Evolutionary conservation across 345 rosid species (phyloP).

Genomic region (Gossypium raimondii): DNA sequence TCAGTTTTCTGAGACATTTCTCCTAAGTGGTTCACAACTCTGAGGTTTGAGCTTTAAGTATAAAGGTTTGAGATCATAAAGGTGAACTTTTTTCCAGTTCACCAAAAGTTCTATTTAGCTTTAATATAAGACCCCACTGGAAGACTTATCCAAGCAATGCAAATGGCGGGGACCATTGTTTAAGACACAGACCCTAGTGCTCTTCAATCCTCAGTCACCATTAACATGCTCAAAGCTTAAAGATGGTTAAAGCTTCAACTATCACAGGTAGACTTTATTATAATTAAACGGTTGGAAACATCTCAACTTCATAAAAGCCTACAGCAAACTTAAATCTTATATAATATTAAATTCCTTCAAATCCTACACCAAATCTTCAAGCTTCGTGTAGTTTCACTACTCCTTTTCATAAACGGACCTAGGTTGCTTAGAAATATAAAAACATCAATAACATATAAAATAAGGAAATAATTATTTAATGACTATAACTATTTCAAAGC

Average conservation of each 20-base stretch:
- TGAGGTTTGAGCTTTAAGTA: slow-evolving; percentile 31
- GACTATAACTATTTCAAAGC: background rate
- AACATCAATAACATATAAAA: background rate
- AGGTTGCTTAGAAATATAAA: slow-evolving; percentile 3
- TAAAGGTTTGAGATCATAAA: slow-evolving; percentile 27
- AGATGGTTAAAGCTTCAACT: slow-evolving; percentile 19
- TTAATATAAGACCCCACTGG: slow-evolving; percentile 50
- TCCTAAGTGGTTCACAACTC: slow-evolving; percentile 22
- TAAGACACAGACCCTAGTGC: slow-evolving; percentile 43
- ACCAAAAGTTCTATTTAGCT: slow-evolving; percentile 36
- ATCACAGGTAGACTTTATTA: slow-evolving; percentile 4
- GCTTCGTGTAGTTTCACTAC: background rate
- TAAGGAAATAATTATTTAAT: background rate
- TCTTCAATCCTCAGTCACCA: slow-evolving; percentile 34
- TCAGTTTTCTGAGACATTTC: slow-evolving; percentile 49
- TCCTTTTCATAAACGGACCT: background rate
- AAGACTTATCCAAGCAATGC: slow-evolving; percentile 35
- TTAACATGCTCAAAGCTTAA: slow-evolving; percentile 32
- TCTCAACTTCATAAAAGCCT: slow-evolving; percentile 8
- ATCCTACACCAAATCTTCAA: slow-evolving; percentile 11
- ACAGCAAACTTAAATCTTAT: slow-evolving; percentile 19
- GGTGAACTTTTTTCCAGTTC: slow-evolving; percentile 36
- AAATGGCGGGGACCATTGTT: slow-evolving; percentile 65
- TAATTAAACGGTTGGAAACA: slow-evolving; percentile 5
- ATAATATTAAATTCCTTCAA: slow-evolving; percentile 15